These are phyloP conservation scores for Termitomyces bulborhizus DNA, from an alignment of 768 basidiomycete species.

Conservation along the genomic window DNA sequence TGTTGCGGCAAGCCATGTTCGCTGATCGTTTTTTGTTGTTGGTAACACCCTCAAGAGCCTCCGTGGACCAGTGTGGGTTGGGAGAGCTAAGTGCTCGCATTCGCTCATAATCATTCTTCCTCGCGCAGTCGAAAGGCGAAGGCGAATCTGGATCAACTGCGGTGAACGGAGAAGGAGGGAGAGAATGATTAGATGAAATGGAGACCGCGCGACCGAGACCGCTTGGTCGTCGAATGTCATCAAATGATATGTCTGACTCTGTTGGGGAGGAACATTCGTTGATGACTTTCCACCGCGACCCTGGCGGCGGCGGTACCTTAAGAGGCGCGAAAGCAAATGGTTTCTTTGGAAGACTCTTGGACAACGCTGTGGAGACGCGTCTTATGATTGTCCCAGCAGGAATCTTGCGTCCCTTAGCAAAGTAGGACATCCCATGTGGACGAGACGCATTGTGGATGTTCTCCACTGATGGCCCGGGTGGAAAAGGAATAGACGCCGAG, in stretches of 20 bases:
- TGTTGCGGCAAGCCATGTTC: background rate
- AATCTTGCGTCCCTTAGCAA: background rate
- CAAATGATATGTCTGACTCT: conserved; percentile 17
- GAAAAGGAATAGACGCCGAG: conserved; percentile 10
- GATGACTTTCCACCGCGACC: conserved; percentile 10
- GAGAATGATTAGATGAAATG: conserved; percentile 26
- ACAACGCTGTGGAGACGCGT: conserved; percentile 20
- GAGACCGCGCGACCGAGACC: conserved; percentile 36
- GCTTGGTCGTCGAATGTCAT: conserved; percentile 42
- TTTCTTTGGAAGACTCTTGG: conserved; percentile 11
- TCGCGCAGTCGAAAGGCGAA: conserved; percentile 10
- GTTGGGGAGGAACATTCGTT: conserved; percentile 10
- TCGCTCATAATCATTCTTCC: conserved; percentile 12
- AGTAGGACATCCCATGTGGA: conserved; percentile 1
- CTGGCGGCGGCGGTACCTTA: background rate
- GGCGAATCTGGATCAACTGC: conserved; percentile 15
- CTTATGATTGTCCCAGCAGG: conserved; percentile 16
- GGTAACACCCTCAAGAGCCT: conserved; percentile 15
- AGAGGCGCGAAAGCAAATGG: conserved; percentile 8
- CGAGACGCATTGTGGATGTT: conserved; percentile 6
- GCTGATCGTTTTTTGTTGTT: conserved; percentile 6
- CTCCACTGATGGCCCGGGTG: conserved; percentile 12
- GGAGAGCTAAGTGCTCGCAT: conserved; percentile 32
- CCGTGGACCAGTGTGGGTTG: conserved; percentile 24
- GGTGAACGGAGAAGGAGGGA: conserved; percentile 29